Evolutionary conservation across 2,329 filamentous ascomycete genomes (phyloP), one percentile per base, ranked within the genome.

Genomic region (Pseudogymnoascus sp.): DNA sequence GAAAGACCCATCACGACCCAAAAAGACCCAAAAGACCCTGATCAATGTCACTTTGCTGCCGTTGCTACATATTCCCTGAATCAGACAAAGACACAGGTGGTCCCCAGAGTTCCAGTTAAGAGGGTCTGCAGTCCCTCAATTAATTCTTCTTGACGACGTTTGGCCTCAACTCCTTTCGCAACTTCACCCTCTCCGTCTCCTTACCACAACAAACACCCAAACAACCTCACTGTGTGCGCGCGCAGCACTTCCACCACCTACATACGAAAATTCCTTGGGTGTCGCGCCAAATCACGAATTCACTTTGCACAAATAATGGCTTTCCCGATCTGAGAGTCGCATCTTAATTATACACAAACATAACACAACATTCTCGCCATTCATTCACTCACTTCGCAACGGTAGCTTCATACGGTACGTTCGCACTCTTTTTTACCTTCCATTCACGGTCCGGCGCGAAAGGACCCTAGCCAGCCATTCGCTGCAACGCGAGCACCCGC

Each of bases 381-480:
- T 54, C 48, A 31, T 54, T 54, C 48, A 31, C n/a, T 54, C 45
- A 25, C 23, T 25, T 28, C 31, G 48, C 48, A 54, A 54, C 25
- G 25, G 48, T 54, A 31, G 48, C 48, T 54, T 54, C n/a, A 54
- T 31, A 19, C 25, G 48, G 48, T 54, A 54, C 48, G 48, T 54
- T 54, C 48, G 25, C 48, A 8, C 48, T 31, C 48, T 31, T 31
- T 31, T 31, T 13, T 31, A 3, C 28, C 48, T 54, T 54, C 23
- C 48, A 54, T 54, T 54, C 23, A 31, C 48, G n/a, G 48, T 54
- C 48, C 48, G 48, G 48, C 48, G 48, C 48, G 48, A 51, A 51
- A 45, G 14, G 25, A 31, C 48, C 48, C 48, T 45, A 21, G 41
- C 41, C 48, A 54, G 14, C 48, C 48, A 54, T 7, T 54, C 8